phyloP scores from a whole-genome alignment of 1,284 basidiomycete genomes.

The Ganoderma boninense region DNA sequence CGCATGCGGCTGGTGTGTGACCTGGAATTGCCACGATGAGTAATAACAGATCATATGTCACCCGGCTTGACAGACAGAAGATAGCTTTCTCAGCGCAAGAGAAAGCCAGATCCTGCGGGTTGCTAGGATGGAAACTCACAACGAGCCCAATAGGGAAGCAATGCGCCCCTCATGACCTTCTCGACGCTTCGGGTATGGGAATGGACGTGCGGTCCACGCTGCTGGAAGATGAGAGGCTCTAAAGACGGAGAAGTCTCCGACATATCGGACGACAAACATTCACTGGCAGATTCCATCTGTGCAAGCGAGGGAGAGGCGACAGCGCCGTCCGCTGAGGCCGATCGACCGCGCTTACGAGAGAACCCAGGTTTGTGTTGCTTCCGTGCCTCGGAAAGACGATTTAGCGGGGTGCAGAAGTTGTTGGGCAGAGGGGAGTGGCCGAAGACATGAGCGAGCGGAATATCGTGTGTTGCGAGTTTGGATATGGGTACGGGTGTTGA shows the following conservation, averaged over 20 bases:
- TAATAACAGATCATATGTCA: constrained; percentile 2
- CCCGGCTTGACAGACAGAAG: not conserved
- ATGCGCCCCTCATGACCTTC: not conserved
- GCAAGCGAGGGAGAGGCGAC: not conserved
- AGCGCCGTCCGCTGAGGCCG: not conserved
- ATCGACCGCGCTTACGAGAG: not conserved
- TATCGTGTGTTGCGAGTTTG: not conserved
- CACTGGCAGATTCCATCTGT: not conserved
- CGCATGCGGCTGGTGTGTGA: constrained; percentile 4
- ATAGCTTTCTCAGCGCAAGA: not conserved
- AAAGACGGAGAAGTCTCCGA: constrained; percentile 3
- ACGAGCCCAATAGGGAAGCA: not conserved
- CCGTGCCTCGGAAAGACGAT: not conserved
- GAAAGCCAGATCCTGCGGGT: not conserved
- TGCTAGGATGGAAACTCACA: constrained; percentile 5
- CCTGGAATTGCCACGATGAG: not conserved
- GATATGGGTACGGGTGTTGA: not conserved
- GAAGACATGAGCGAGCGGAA: not conserved
- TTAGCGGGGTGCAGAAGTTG: not conserved
- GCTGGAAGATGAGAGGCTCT: constrained; percentile 3
- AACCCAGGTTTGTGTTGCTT: not conserved
- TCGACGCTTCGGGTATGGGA: not conserved
- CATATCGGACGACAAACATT: not conserved
- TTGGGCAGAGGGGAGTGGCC: not conserved
- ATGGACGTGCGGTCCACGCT: not conserved